Evolutionary conservation across 2,329 filamentous ascomycete genomes (phyloP), one percentile per base, ranked within the genome.

Genomic region (Pseudocercospora crystallina): DNA sequence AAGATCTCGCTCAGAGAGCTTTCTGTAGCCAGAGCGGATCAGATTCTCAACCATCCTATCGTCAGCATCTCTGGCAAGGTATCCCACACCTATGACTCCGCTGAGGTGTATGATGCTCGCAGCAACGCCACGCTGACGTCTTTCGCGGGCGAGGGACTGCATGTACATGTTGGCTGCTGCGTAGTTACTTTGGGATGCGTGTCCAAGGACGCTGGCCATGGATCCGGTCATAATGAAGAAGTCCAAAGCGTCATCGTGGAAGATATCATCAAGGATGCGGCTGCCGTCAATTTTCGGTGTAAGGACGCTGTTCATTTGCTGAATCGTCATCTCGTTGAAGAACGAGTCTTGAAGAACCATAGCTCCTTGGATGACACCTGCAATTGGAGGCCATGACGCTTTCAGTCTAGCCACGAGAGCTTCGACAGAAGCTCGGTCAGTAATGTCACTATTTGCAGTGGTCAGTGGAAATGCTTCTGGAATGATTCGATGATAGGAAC

Each of bases 121-220:
- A 7, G 53, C 45, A 1, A 68, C 49, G 2, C 65, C 65, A 3
- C 48, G 58, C 1, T 12, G 5, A 2, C 38, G 51, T 7, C 70
- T 61, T 30, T 65, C 67, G 1, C 46, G 40, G 1, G 58, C 57
- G 41, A 71, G 54, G 2, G 59, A 48, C 37, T 66, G 60, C 12
- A 62, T 53, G 54, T 59, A 67, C 32, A 55, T 48, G 39, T 63
- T 83, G 1, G 77, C 79, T 0, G 80, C 78, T 2, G 79, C 75
- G 53, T 84, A 84, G 62, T 81, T 82, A 11, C 78, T 74, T 54
- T 84, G 81, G 0, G 79, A 78, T 5, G 76, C 73, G 56, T 77
- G 81, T 12, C 81, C 81, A 34, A 82, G 78, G 11, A 82, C 67
- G 31, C 79, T 79, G 0, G 78, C 73, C 1, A 79, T 74, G 34